Evolutionary conservation across 441 rosid genomes (phyloP).

Genomic region (Cnidoscolus chayamansa): DNA sequence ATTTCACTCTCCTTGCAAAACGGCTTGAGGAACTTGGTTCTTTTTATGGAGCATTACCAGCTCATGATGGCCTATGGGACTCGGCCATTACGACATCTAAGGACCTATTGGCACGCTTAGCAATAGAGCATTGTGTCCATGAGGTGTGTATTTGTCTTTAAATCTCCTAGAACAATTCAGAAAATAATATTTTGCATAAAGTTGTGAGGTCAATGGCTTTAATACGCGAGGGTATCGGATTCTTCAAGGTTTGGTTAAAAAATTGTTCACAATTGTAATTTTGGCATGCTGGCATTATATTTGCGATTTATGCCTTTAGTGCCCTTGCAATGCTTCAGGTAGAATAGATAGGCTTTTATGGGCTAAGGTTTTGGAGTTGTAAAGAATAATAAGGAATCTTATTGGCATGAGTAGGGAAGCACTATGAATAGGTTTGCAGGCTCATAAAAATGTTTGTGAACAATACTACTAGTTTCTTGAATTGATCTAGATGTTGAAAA

Average conservation of each 20-base stretch:
- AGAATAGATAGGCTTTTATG: not conserved
- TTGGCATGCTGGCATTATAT: not conserved
- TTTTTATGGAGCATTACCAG: conserved; percentile 76
- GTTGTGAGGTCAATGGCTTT: not conserved
- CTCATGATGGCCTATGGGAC: conserved; percentile 90
- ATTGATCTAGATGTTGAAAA: not conserved
- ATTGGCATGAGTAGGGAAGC: not conserved
- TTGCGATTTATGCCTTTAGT: not conserved
- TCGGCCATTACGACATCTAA: conserved; percentile 74
- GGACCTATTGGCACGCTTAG: conserved; percentile 71
- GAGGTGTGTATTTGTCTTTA: conserved; percentile 44
- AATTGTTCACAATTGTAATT: conserved; percentile 8
- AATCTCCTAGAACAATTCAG: not conserved
- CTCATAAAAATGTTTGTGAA: not conserved
- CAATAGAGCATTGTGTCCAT: conserved; percentile 84
- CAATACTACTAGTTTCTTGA: not conserved
- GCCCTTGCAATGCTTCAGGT: not conserved
- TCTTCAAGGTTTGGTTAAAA: not conserved
- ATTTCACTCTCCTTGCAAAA: conserved; percentile 69
- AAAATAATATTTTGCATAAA: not conserved
- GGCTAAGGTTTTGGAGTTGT: not conserved
- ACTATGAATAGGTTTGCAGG: not conserved
- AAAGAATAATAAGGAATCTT: not conserved
- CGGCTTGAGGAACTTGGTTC: conserved; percentile 70
- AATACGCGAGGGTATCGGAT: not conserved